phyloP scores from a whole-genome alignment of 164 flowering plant species.

The Kalanchoe fedtschenkoi region DNA sequence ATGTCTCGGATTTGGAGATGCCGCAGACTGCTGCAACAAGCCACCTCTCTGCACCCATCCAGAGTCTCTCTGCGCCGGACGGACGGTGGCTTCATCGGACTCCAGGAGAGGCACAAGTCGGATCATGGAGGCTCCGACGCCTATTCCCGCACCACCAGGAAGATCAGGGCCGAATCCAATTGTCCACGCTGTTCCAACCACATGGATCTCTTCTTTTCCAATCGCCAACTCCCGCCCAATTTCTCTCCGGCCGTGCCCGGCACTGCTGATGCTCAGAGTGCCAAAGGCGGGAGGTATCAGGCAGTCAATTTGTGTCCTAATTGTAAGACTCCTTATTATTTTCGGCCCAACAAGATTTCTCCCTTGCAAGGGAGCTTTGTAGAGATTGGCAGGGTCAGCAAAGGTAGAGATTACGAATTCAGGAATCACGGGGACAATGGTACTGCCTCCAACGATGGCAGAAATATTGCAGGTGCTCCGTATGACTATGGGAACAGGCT shows the following conservation, averaged over 20 bases:
- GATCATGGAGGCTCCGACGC: slow-evolving; percentile 34
- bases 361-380: slow-evolving; percentile 80
- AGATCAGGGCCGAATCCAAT: slow-evolving; percentile 62
- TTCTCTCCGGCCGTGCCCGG: slow-evolving; percentile 12
- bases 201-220: slow-evolving; percentile 63
- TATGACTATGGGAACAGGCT: slow-evolving; percentile 22
- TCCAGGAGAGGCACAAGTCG: slow-evolving; percentile 73
- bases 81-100: slow-evolving; percentile 23
- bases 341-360: slow-evolving; percentile 40
- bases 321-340: slow-evolving; percentile 75
- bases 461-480: slow-evolving; percentile 3
- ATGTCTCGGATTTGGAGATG: not conserved
- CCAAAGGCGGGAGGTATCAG: slow-evolving; percentile 17
- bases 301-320: slow-evolving; percentile 79
- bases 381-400: slow-evolving; percentile 53
- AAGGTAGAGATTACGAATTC: slow-evolving; percentile 12
- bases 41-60: not conserved
- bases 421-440: not conserved
- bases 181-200: slow-evolving; percentile 77
- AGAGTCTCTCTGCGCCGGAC: slow-evolving; percentile 12
- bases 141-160: slow-evolving; percentile 22
- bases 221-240: slow-evolving; percentile 23
- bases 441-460: not conserved
- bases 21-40: not conserved
- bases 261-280: not conserved